Conservation (phyloP, 352 stramenopile genomes). For the Globisporangium mamillatum region DNA sequence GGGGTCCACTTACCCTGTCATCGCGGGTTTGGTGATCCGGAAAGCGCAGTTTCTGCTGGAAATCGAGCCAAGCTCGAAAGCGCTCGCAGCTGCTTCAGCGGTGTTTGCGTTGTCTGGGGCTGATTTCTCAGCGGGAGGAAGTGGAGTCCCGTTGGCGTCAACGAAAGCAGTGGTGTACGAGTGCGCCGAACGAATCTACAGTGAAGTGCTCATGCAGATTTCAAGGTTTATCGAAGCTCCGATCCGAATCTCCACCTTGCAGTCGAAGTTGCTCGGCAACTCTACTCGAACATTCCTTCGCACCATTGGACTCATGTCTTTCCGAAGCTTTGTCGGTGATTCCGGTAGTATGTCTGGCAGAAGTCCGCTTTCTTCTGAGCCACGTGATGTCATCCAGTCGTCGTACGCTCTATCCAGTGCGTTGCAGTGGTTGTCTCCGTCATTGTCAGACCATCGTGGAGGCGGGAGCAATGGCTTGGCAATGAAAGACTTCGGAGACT, state of each 20-base stretch:
- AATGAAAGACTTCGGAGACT: conserved; percentile 45
- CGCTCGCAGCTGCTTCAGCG: conserved; percentile 61
- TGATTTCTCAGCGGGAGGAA: conserved; percentile 22
- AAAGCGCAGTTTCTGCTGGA: conserved; percentile 85
- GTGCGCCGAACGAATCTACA: conserved; percentile 79
- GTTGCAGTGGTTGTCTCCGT: conserved; percentile 75
- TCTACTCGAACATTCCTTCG: conserved; percentile 74
- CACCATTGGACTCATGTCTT: conserved; percentile 73
- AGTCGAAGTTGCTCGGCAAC: conserved; percentile 72
- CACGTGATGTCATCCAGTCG: conserved; percentile 60
- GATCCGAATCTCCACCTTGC: conserved; percentile 69
- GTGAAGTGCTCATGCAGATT: conserved; percentile 80
- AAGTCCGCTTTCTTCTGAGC: conserved; percentile 35
- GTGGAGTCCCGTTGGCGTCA: conserved; percentile 29
- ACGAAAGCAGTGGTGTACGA: conserved; percentile 66
- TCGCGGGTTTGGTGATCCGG: conserved; percentile 76
- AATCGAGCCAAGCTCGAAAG: conserved; percentile 74
- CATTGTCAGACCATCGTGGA: conserved; percentile 27
- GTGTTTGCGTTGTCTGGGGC: conserved; percentile 51
- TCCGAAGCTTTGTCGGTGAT: conserved; percentile 75
- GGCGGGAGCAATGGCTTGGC: not conserved
- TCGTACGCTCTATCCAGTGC: conserved; percentile 67
- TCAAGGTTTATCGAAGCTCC: conserved; percentile 78
- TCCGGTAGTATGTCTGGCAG: conserved; percentile 28
- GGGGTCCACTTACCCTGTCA: conserved; percentile 76